Percentiles rank a stretch among this genome's conserved stretches.
Evolutionary conservation across 805 yeast genomes (phyloP).

Genomic region (Lipomyces chichibuensis): DNA sequence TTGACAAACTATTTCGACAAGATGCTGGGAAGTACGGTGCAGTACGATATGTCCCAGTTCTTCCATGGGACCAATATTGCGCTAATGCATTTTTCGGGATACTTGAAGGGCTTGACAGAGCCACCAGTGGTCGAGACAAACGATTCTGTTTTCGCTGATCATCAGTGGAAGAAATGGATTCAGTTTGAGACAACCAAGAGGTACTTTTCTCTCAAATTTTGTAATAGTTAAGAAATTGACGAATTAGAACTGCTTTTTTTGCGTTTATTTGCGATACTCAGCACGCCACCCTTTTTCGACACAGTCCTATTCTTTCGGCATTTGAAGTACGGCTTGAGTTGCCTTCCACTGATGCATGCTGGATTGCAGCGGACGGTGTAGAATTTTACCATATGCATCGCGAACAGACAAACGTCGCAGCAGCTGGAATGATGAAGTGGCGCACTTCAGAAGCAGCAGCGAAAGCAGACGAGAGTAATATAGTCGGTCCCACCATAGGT

Average conservation of each 20-base stretch:
- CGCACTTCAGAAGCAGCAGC: slow-evolving; percentile 2
- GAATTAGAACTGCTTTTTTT: slow-evolving; percentile 47
- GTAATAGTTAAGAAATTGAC: not conserved
- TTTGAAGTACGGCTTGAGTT: slow-evolving; percentile 52
- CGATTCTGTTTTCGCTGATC: slow-evolving; percentile 29
- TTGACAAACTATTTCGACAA: slow-evolving; percentile 40
- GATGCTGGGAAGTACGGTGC: slow-evolving; percentile 41
- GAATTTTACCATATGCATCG: slow-evolving; percentile 28
- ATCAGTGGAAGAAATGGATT: slow-evolving; percentile 53
- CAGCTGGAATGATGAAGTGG: slow-evolving; percentile 19
- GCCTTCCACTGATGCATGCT: slow-evolving; percentile 52
- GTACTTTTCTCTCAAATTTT: slow-evolving; percentile 1
- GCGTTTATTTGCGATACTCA: slow-evolving; percentile 51
- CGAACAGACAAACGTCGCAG: slow-evolving; percentile 24
- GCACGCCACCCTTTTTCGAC: slow-evolving; percentile 45
- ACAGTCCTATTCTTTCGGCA: slow-evolving; percentile 46
- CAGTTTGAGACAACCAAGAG: slow-evolving; percentile 50
- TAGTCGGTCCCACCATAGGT: slow-evolving; percentile 2
- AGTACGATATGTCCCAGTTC: slow-evolving; percentile 43
- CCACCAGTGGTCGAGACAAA: slow-evolving; percentile 33
- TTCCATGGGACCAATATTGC: slow-evolving; percentile 43
- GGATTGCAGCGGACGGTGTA: slow-evolving; percentile 45
- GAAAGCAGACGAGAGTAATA: not conserved
- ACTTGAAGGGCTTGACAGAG: slow-evolving; percentile 37
- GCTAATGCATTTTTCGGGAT: slow-evolving; percentile 41